Evolutionary conservation across 1,284 basidiomycete genomes (phyloP), one percentile per base, ranked within the genome.

Genomic region (Ustilago shanxiensis): DNA sequence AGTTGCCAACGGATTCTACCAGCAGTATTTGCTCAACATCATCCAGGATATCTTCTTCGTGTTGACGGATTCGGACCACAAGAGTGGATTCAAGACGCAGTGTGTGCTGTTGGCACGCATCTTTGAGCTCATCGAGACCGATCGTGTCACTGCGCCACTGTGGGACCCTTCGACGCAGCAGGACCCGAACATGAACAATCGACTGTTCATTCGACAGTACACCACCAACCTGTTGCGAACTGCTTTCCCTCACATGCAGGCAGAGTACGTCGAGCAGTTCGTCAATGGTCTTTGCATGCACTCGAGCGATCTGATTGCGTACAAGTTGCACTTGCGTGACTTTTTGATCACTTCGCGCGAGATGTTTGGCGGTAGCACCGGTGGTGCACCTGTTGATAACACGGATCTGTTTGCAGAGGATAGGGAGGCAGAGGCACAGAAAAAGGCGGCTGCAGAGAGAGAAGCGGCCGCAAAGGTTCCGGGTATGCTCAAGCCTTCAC

Each of bases 31-130:
- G 89, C 90, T 98, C 61, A 92, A 91, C 85, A 92, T 98, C 81
- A 89, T 98, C 51, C 95, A 97, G 84, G 97, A 99, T 86, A 94
- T 95, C 66, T 97, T 99, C 90, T 98, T 93, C 83, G 96, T 99
- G 54, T 90, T 99, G 59, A 99, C 96, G 28, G 96, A 99, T 86
- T 92, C 96, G 14, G 96, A 98, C 87, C 96, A 99, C 89, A 98
- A 99, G 91, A 95, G 93, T 84, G 95, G 86, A 24, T 86, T 86
- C 84, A 86, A 86, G 74, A 84, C 80, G 44, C 86, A 86, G 66
- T 83, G 82, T 60, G 62, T 74, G 16, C 60, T 86, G 45, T 90
- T 99, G 50, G 93, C 95, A 14, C 91, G 94, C 44, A 90, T 99
- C 88, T 97, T 96, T 90, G 93, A 95, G 86, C 90, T 99, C 41